phyloP scores from a whole-genome alignment of 78 protist species.

The Dictyostelium capitatum region DNA sequence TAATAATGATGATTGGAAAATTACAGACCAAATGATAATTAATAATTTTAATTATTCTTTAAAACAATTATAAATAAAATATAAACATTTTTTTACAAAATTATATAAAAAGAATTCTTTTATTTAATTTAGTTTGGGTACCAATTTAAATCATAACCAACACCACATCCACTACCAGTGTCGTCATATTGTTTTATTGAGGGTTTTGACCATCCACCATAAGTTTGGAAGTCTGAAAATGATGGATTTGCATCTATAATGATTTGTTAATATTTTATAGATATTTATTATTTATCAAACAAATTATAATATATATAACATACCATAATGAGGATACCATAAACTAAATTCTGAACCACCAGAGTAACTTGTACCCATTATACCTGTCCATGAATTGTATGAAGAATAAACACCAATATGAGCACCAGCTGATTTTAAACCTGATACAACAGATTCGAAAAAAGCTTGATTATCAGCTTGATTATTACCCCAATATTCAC shows the following conservation, averaged over 20 bases:
- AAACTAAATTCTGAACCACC: constrained; percentile 45
- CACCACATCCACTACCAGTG: constrained; percentile 7
- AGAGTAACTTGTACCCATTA: constrained; percentile 31
- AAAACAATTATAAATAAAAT: constrained; percentile 5
- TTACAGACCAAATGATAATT: not conserved
- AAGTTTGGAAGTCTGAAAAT: constrained; percentile 67
- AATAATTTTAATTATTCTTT: not conserved
- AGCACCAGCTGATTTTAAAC: constrained; percentile 15
- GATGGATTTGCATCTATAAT: constrained; percentile 2
- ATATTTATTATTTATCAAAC: not conserved
- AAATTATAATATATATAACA: too few relatives aligned
- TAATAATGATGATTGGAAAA: not conserved
- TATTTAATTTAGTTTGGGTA: constrained; percentile 16
- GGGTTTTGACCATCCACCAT: constrained; percentile 76
- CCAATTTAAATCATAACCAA: constrained; percentile 47
- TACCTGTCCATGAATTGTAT: constrained; percentile 24
- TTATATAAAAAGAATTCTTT: too few relatives aligned
- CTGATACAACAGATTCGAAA: constrained; percentile 36
- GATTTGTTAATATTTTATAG: too few relatives aligned
- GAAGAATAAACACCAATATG: constrained; percentile 77
- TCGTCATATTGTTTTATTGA: constrained; percentile 75
- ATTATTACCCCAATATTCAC: constrained; percentile 19
- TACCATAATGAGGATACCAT: constrained; percentile 81
- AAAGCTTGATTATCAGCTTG: constrained; percentile 23
- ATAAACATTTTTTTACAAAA: not conserved